These are phyloP conservation scores for Chimonanthus praecox DNA, from an alignment of 164 flowering plant genomes.

Conservation along the genomic window DNA sequence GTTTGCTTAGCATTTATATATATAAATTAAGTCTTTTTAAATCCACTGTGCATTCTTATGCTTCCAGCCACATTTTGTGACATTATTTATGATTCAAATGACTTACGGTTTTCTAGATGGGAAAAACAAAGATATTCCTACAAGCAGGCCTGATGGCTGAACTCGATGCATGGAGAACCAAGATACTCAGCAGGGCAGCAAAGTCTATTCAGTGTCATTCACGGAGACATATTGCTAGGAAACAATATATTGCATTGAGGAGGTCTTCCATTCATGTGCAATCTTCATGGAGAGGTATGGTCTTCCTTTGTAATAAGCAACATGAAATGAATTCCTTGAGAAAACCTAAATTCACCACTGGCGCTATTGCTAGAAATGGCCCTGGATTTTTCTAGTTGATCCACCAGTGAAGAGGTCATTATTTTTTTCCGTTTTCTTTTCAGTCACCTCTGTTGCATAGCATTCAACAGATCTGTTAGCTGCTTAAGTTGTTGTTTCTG, in stretches of 20 bases:
- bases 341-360: background rate
- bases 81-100: background rate
- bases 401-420: background rate
- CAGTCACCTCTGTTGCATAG: background rate
- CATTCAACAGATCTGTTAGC: background rate
- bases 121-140: constrained; percentile 73
- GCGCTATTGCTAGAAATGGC: background rate
- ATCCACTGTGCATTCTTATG: background rate
- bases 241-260: constrained; percentile 41
- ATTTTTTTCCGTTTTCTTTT: background rate
- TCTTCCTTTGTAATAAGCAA: background rate
- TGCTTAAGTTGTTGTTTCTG: background rate
- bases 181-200: constrained; percentile 50
- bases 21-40: background rate
- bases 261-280: constrained; percentile 54
- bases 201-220: constrained; percentile 50
- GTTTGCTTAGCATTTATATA: background rate
- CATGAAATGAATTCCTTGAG: background rate
- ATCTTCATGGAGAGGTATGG: constrained; percentile 66
- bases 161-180: constrained; percentile 71
- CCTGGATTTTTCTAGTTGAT: background rate
- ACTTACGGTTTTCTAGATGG: constrained; percentile 47
- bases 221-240: constrained; percentile 51
- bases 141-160: constrained; percentile 96
- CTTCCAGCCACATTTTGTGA: background rate